These are phyloP conservation scores for Penicillium sp. DNA, from an alignment of 2,329 filamentous ascomycete species.

Conservation along the genomic window DNA sequence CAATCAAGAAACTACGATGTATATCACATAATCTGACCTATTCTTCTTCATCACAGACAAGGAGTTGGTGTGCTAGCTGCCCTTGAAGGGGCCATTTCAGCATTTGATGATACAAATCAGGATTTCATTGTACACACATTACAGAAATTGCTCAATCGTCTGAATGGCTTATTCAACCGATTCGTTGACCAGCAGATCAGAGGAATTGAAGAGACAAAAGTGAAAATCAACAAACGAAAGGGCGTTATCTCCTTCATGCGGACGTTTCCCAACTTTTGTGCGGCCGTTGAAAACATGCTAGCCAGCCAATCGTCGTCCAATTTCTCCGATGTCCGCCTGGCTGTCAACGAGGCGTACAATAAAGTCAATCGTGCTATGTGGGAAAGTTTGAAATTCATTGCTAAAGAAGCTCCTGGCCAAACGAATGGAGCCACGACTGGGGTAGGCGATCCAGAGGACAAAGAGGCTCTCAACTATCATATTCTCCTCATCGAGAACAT, in stretches of 20 bases:
- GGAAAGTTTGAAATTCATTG: conserved; percentile 92
- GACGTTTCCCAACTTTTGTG: conserved; percentile 83
- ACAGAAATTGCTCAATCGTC: conserved; percentile 70
- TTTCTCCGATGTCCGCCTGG: conserved; percentile 65
- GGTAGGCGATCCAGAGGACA: conserved; percentile 74
- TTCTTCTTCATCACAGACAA: conserved; percentile 54
- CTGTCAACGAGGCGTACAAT: conserved; percentile 81
- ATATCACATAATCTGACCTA: conserved; percentile 18
- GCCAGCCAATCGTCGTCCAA: conserved; percentile 47
- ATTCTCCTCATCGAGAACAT: conserved; percentile 98
- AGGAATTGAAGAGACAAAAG: conserved; percentile 95
- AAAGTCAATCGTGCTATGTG: conserved; percentile 94
- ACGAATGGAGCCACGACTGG: conserved; percentile 46
- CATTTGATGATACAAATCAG: conserved; percentile 85
- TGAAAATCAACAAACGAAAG: conserved; percentile 98
- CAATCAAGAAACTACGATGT: background rate
- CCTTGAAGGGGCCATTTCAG: conserved; percentile 72
- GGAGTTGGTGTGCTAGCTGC: conserved; percentile 80
- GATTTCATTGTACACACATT: conserved; percentile 80
- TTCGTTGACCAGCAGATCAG: conserved; percentile 94
- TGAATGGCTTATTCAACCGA: conserved; percentile 74
- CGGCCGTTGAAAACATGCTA: conserved; percentile 80
- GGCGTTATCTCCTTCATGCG: conserved; percentile 94
- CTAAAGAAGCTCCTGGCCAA: conserved; percentile 63
- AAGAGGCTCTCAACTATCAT: conserved; percentile 95